These are phyloP conservation scores for Fusarium sambucinum DNA, from an alignment of 2,329 filamentous ascomycete species.

Conservation along the genomic window DNA sequence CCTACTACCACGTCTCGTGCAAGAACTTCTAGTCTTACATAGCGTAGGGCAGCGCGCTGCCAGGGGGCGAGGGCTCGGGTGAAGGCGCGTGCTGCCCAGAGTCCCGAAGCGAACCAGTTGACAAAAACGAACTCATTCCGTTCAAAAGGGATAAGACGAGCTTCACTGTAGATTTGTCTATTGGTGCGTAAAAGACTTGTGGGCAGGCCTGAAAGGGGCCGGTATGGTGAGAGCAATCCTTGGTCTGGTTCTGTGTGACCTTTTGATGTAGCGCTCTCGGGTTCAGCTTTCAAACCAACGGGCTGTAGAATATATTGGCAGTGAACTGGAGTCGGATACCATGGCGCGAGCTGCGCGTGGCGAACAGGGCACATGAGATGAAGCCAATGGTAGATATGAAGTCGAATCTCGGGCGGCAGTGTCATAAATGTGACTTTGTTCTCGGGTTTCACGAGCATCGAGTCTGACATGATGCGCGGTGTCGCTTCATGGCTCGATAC, in stretches of 20 bases:
- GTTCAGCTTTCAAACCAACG: slow-evolving; percentile 9
- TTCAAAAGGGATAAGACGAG: slow-evolving; percentile 55
- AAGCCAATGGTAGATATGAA: slow-evolving; percentile 61
- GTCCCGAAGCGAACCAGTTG: slow-evolving; percentile 60
- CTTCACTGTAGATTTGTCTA: slow-evolving; percentile 59
- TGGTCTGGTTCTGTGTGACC: not conserved
- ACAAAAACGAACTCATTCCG: slow-evolving; percentile 61
- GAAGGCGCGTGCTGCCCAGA: slow-evolving; percentile 57
- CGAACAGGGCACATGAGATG: slow-evolving; percentile 54
- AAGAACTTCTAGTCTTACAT: slow-evolving; percentile 57
- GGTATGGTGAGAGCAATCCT: slow-evolving; percentile 49
- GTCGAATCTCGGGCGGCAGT: slow-evolving; percentile 60
- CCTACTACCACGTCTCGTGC: slow-evolving; percentile 53
- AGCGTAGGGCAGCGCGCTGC: slow-evolving; percentile 58
- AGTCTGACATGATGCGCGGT: slow-evolving; percentile 16
- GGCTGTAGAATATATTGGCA: slow-evolving; percentile 50
- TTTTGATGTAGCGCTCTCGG: not conserved
- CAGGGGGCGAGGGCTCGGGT: slow-evolving; percentile 53
- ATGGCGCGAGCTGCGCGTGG: slow-evolving; percentile 56
- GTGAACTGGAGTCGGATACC: slow-evolving; percentile 54
- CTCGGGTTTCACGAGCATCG: not conserved
- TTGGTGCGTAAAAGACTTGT: slow-evolving; percentile 55
- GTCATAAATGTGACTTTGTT: slow-evolving; percentile 44
- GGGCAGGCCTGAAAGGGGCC: slow-evolving; percentile 57
- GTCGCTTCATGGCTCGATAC: slow-evolving; percentile 14